phyloP scores from a whole-genome alignment of 257 asterid genomes.

The Fraxinus quadrangulata region DNA sequence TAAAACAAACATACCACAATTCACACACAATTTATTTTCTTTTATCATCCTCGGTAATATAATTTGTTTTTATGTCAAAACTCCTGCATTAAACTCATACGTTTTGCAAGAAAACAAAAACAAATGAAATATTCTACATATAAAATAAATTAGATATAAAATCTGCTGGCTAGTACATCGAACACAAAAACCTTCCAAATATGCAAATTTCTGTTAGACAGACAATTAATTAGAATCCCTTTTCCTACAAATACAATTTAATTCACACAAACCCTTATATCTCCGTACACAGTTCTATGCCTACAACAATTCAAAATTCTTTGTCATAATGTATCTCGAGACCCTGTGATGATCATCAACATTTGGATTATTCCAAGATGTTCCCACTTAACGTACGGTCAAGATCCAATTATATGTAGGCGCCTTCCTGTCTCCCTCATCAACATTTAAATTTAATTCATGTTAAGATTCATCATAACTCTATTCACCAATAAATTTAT shows the following conservation, averaged over 20 bases:
- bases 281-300: background rate
- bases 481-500: no score
- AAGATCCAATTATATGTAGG: slow-evolving; percentile 52
- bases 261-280: background rate
- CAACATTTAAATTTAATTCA: no score
- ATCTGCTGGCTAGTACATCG: no score
- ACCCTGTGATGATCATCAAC: slow-evolving; percentile 15
- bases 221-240: background rate
- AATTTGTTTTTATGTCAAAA: background rate
- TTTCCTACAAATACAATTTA: background rate
- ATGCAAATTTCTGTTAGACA: background rate
- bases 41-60: background rate
- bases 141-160: no score
- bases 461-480: no score
- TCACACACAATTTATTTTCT: background rate
- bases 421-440: slow-evolving; percentile 22
- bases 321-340: slow-evolving; percentile 17
- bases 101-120: no score
- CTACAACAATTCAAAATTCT: background rate
- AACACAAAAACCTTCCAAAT: background rate
- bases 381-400: slow-evolving; percentile 60
- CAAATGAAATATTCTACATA: no score
- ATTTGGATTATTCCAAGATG: slow-evolving; percentile 40
- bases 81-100: background rate
- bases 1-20: background rate